Percentiles rank a stretch among this genome's conserved stretches.
These are phyloP conservation scores for Sanghuangporus sanghuang DNA, from an alignment of 1,284 basidiomycete species.

Conservation along the genomic window DNA sequence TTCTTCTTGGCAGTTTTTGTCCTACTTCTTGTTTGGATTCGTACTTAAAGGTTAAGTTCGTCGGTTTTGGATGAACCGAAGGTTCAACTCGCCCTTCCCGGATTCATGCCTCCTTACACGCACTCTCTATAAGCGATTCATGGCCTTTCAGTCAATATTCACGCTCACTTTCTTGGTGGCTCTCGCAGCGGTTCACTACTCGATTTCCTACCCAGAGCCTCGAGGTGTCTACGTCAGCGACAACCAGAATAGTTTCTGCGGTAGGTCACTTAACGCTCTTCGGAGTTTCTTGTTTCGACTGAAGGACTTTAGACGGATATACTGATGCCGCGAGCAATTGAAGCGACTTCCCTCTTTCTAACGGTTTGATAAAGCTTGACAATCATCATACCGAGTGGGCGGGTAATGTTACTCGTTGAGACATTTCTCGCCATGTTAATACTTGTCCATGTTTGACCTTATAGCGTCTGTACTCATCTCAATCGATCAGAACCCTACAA, in stretches of 20 bases:
- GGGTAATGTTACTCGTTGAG: constrained; percentile 25
- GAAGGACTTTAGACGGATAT: constrained; percentile 39
- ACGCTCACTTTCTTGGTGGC: constrained; percentile 30
- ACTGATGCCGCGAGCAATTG: constrained; percentile 37
- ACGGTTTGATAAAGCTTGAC: constrained; percentile 37
- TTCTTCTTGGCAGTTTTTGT: not conserved
- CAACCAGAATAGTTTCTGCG: constrained; percentile 45
- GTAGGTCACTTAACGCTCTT: constrained; percentile 27
- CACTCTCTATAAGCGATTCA: not conserved
- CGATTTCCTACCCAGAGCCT: constrained; percentile 51
- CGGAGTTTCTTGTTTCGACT: not conserved
- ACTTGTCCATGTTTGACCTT: constrained; percentile 4
- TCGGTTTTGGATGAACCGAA: not conserved
- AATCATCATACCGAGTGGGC: constrained; percentile 37
- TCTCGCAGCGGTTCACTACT: constrained; percentile 52
- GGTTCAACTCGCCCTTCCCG: not conserved
- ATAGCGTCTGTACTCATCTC: constrained; percentile 54
- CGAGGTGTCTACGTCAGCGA: constrained; percentile 50
- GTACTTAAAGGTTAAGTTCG: not conserved
- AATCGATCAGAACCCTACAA: constrained; percentile 48
- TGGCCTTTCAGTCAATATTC: constrained; percentile 29
- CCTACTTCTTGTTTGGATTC: not conserved
- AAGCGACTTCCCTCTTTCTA: constrained; percentile 50
- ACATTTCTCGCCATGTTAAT: not conserved
- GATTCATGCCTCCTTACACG: not conserved